Evolutionary conservation across 176 grass and related monocot species (phyloP), one percentile per base, ranked within the genome.

Genomic region (Chloris gayana): DNA sequence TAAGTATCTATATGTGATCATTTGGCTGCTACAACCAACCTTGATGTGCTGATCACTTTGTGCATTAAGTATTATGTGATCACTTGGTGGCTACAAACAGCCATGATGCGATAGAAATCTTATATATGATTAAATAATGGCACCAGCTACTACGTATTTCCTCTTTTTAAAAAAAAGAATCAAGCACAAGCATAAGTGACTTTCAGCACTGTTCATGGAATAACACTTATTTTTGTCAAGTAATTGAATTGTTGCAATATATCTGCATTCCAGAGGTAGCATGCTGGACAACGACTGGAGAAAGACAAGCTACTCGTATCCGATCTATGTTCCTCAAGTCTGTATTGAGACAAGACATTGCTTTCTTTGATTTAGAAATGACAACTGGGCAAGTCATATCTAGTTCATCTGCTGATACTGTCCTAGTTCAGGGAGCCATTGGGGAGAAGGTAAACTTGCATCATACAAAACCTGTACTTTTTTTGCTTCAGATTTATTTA

Each of bases 221-320:
- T 44, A 21, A 11, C 35, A 50, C 18, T 38, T 35, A 42, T 69
- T 39, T 25, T 24, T 26, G 22, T 11, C 10, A 44, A 69, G 21
- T 44, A 26, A 44, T 44, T 13, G 2, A 25, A 70, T 44, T 44
- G 46, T 33, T 46, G 22, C 27, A 68, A 73, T 21, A 19, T 38
- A 60, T 71, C 10, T 73, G 1, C n/a, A 77, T 63, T 72, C 19
- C 44, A 88, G 87, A 84, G 44, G 75, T 88, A 25, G 70, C 87
- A 58, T 88, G 81, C 44, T 88, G 87, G 87, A 80, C 83, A 39
- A 31, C 69, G 62, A 88, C 87, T 4, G 87, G 87, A 2, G 87
- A 88, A 71, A 84, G 75, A 39, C 87, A 88, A 7, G 71, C 75
- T 1, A 27, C 69, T 17, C 44, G 37, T 18, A 72, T 88, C 31